Base-by-base conservation (phyloP, 176 grass and related monocot species). In the Phoenix dactylifera region DNA sequence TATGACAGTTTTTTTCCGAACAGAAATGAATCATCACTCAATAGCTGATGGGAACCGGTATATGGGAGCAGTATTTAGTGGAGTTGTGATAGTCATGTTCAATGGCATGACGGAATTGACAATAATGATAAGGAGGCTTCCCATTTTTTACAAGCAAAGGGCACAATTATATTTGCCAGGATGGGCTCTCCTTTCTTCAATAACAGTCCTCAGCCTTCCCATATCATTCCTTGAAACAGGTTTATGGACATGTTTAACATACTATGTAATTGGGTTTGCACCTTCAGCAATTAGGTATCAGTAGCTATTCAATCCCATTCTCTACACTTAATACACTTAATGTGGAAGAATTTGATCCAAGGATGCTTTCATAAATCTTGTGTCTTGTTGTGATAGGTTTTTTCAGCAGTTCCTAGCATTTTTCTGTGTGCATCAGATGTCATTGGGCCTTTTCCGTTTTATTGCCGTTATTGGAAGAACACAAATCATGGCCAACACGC, bases 51-150 rank as follows among this genome's bases (percentile, higher is more conserved):
- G 78, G 26, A 90, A 91, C 51, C 76, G 77, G 50, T 97, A 88
- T 83, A 69, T 90, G 67, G 87, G 83, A 64, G 84, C 92, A 51
- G 72, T 85, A 18, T 90, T 88, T 80, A 59, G 67, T 39, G 77
- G 74, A 61, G 72, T 88, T n/a, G 69, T 88, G 18, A 80, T 85
- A 64, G 76, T 91, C n/a, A 97, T 82, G 55, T 97, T 97, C 74
- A 97, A 97, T 64, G 92, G 92, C 44, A 88, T 91, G 92, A 88
- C 87, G 29, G 92, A 97, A 72, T 75, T 97, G 49, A 72, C 81
- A 57, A 97, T 91, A 81, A 97, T 88, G 70, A 80, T 91, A 77
- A 91, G 81, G 57, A 76, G 92, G 18, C 78, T 97, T 57, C 87
- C 87, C 39, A 97, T 86, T 39, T 91, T 88, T 69, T 97, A 88